Conservation (phyloP, 441 rosid genomes). For the Erodium chrysanthum region DNA sequence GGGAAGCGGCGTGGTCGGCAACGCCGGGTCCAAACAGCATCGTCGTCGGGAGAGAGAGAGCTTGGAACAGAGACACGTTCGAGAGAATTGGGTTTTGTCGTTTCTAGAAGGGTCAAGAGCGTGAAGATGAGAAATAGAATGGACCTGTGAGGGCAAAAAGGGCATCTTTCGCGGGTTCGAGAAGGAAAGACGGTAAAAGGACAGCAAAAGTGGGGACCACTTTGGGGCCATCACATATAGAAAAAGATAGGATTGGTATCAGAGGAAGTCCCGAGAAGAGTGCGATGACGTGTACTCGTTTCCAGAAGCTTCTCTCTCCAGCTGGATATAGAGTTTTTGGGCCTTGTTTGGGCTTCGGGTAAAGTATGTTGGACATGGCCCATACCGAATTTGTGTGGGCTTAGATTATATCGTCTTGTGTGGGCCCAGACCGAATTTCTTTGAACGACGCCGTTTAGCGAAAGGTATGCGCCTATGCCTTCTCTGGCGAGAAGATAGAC, state of each 20-base stretch:
- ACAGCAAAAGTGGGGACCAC: constrained; percentile 24
- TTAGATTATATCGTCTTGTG: no score
- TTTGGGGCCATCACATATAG: constrained; percentile 6
- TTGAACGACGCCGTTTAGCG: no score
- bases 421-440: no score
- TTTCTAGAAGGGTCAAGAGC: constrained; percentile 35
- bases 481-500: no score
- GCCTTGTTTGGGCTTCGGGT: no score
- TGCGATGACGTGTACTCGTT: constrained; percentile 11
- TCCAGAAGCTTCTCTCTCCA: constrained; percentile 38
- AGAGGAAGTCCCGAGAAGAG: constrained; percentile 40
- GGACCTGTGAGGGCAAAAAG: constrained; percentile 27
- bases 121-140: constrained; percentile 14
- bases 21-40: not conserved
- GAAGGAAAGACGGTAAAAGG: constrained; percentile 31
- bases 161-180: constrained; percentile 35
- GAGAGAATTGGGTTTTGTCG: constrained; percentile 1
- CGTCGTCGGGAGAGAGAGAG: not conserved
- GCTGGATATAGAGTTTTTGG: no score
- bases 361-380: not conserved
- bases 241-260: not conserved
- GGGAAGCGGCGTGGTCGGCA: no score
- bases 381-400: not conserved
- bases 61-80: not conserved
- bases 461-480: no score